Evolutionary conservation across 768 basidiomycete species (phyloP).

Genomic region (Agaricus subrufescens): DNA sequence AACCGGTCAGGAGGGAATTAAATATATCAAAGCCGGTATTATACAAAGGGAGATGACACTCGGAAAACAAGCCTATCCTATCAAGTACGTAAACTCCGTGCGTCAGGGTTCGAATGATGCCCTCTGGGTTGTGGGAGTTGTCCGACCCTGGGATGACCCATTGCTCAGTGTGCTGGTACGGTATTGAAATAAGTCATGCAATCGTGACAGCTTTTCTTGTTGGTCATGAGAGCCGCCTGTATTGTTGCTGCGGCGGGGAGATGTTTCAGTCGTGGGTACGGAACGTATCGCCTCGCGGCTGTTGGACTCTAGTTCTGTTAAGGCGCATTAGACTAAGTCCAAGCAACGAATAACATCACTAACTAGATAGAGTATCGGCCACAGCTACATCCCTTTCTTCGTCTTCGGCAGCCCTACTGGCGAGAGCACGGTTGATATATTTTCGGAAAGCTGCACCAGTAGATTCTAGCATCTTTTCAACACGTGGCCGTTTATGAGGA

Average conservation of each 20-base stretch:
- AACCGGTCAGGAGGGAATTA: not conserved
- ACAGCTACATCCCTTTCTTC: conserved; percentile 75
- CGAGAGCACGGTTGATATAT: conserved; percentile 84
- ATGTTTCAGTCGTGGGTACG: conserved; percentile 21
- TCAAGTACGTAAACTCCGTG: conserved; percentile 3
- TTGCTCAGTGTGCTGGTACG: conserved; percentile 58
- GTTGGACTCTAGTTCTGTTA: conserved; percentile 61
- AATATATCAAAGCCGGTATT: not conserved
- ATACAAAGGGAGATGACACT: not conserved
- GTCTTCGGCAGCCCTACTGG: conserved; percentile 84
- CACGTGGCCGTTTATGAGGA: conserved; percentile 75
- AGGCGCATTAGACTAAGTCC: conserved; percentile 8
- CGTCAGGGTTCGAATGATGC: conserved; percentile 25
- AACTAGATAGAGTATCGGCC: conserved; percentile 80
- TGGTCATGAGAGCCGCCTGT: conserved; percentile 28
- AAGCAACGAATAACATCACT: conserved; percentile 22
- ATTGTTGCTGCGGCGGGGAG: conserved; percentile 16
- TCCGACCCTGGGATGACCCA: conserved; percentile 36
- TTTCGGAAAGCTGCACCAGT: conserved; percentile 89
- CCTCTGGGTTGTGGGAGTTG: conserved; percentile 22
- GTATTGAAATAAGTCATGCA: conserved; percentile 84
- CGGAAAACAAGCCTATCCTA: not conserved
- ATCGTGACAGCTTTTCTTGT: conserved; percentile 65
- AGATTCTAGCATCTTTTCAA: conserved; percentile 84
- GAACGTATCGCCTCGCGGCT: conserved; percentile 33